These are phyloP conservation scores for Hanseniaspora lachancei DNA, from an alignment of 805 yeast genomes.

Conservation along the genomic window DNA sequence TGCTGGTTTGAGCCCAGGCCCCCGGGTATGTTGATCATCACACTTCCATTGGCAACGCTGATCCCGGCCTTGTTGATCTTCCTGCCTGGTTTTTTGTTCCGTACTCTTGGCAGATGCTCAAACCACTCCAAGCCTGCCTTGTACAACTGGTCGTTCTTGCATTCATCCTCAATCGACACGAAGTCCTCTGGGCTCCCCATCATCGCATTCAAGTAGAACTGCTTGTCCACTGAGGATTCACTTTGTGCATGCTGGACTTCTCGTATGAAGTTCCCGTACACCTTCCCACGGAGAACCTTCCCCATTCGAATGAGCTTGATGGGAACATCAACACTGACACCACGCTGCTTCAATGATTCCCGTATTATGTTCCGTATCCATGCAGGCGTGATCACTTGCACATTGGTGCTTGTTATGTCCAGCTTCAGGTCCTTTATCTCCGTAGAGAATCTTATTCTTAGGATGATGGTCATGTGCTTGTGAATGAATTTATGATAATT, in stretches of 20 bases:
- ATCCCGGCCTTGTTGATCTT: neutral
- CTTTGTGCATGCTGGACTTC: neutral
- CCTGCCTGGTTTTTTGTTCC: neutral
- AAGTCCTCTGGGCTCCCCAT: conserved; percentile 7
- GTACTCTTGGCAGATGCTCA: neutral
- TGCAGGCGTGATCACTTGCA: conserved; percentile 17
- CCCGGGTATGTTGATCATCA: conserved; percentile 24
- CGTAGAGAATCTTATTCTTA: conserved; percentile 21
- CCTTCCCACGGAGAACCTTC: conserved; percentile 16
- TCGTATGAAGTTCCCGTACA: neutral
- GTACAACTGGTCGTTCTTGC: neutral
- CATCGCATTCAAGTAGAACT: conserved; percentile 17
- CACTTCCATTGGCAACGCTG: conserved; percentile 1
- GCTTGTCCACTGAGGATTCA: conserved; percentile 26
- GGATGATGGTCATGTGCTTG: neutral
- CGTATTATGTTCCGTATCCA: conserved; percentile 25
- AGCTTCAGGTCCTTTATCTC: conserved; percentile 21
- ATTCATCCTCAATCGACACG: neutral
- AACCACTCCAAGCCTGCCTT: conserved; percentile 8
- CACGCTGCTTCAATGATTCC: conserved; percentile 11
- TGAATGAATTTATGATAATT: too few species aligned
- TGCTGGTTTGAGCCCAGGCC: conserved; percentile 17
- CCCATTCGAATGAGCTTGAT: conserved; percentile 24
- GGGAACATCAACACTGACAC: neutral
- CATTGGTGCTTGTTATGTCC: conserved; percentile 20